Evolutionary conservation across 1,284 basidiomycete genomes (phyloP).

Genomic region (Phlebopus sp.): DNA sequence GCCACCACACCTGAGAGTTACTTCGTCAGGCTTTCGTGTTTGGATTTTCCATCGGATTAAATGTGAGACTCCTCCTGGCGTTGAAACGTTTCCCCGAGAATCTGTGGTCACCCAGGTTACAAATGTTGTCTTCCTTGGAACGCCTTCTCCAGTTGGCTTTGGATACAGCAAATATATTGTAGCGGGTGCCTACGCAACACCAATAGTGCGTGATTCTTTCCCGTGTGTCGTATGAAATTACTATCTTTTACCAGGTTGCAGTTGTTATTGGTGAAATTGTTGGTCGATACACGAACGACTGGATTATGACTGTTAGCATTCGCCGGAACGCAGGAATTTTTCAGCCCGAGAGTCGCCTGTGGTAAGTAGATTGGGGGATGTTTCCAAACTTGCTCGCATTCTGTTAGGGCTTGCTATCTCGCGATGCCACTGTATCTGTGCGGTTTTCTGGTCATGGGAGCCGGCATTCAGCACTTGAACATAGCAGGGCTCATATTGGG

Average conservation of each 20-base stretch:
- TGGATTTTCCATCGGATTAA: constrained; percentile 71
- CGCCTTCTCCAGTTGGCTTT: constrained; percentile 56
- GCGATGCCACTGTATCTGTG: constrained; percentile 61
- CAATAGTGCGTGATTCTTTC: constrained; percentile 44
- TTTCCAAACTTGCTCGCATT: background rate
- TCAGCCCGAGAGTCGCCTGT: constrained; percentile 66
- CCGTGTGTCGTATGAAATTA: background rate
- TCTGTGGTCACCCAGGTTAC: constrained; percentile 48
- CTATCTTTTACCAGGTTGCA: constrained; percentile 41
- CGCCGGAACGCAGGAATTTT: constrained; percentile 65
- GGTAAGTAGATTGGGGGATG: constrained; percentile 38
- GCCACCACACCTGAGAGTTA: background rate
- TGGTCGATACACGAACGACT: constrained; percentile 68
- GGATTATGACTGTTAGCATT: constrained; percentile 57
- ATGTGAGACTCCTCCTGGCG: constrained; percentile 42
- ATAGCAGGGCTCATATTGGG: constrained; percentile 59
- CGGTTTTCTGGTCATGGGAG: constrained; percentile 62
- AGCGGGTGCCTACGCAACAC: constrained; percentile 60
- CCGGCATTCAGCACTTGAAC: constrained; percentile 54
- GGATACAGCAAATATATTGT: constrained; percentile 52
- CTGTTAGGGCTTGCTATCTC: constrained; percentile 58
- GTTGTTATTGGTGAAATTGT: constrained; percentile 66
- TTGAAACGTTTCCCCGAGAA: background rate
- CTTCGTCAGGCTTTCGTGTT: constrained; percentile 50
- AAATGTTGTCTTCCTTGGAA: constrained; percentile 65